Conservation (phyloP, 805 yeast species). For the Zygoascus bituminiphila region DNA sequence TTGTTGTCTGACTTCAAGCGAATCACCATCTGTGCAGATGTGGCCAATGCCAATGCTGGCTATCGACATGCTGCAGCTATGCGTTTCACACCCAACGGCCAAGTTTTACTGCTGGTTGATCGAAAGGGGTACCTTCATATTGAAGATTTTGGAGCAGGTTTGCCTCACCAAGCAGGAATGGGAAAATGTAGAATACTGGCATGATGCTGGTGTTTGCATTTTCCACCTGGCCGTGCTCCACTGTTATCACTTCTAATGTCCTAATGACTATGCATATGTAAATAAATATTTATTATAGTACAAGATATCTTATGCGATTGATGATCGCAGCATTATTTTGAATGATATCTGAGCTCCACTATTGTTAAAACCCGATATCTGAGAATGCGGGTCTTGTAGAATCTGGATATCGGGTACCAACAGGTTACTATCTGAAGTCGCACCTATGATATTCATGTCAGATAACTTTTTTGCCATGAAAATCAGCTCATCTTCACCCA, state of each 20-base stretch:
- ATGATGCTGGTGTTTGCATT: conserved; percentile 4
- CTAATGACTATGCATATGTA: not conserved
- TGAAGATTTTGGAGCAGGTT: conserved; percentile 82
- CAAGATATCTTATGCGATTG: not conserved
- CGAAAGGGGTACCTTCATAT: conserved; percentile 71
- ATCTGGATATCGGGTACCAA: too few relatives aligned
- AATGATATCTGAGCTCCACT: too few relatives aligned
- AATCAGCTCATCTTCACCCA: not conserved
- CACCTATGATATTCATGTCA: too few relatives aligned
- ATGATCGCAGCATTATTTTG: conserved; percentile 1
- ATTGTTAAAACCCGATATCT: too few relatives aligned
- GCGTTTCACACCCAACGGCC: conserved; percentile 72
- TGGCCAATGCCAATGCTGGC: conserved; percentile 48
- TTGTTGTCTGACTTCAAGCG: conserved; percentile 49
- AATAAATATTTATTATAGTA: not conserved
- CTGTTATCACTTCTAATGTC: conserved; percentile 1
- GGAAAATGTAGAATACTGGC: conserved; percentile 25
- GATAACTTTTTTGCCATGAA: not conserved
- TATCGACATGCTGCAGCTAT: conserved; percentile 72
- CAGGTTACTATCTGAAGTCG: too few relatives aligned
- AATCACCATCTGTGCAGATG: conserved; percentile 51
- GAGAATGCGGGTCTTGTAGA: too few relatives aligned
- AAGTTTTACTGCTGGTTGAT: conserved; percentile 66
- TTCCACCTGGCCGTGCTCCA: not conserved
- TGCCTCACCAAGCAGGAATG: conserved; percentile 44